A percentile compares a stretch with the other conserved stretches of the same genome.
phyloP scores from a whole-genome alignment of 2,329 filamentous ascomycete genomes.

The Amphichorda felina region DNA sequence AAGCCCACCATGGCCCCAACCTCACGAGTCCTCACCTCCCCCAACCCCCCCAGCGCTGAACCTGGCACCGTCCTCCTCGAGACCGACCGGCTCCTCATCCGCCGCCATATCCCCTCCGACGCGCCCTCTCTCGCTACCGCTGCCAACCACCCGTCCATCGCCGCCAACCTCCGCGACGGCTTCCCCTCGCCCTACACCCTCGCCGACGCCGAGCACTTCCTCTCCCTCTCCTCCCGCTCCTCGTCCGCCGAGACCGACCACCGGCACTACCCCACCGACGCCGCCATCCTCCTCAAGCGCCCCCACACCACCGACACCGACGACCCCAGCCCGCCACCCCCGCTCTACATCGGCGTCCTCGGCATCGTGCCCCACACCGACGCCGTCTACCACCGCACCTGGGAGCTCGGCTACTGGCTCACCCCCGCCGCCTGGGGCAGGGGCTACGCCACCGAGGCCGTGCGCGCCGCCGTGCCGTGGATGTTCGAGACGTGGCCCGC shows the following conservation, averaged over 20 bases:
- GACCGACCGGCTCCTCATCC: conserved; percentile 24
- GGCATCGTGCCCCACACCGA: conserved; percentile 23
- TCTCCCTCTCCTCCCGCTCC: conserved; percentile 9
- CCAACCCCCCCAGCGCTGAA: conserved; percentile 12
- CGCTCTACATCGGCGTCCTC: conserved; percentile 26
- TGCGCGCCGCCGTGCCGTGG: conserved; percentile 26
- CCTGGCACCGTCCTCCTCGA: conserved; percentile 17
- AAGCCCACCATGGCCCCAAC: no score
- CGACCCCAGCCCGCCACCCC: no score
- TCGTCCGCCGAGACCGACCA: no score
- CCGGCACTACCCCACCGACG: conserved; percentile 13
- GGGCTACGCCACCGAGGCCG: conserved; percentile 29
- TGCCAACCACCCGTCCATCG: conserved; percentile 25
- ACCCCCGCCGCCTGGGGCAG: conserved; percentile 29
- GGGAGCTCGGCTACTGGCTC: conserved; percentile 39
- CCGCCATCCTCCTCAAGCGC: conserved; percentile 23
- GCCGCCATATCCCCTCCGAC: conserved; percentile 26
- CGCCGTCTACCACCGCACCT: conserved; percentile 26
- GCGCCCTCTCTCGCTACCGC: conserved; percentile 17
- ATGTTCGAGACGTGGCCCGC: conserved; percentile 27
- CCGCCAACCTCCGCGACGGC: conserved; percentile 25
- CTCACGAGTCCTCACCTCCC: conserved; percentile 10
- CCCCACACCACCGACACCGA: no score
- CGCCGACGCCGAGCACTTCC: conserved; percentile 23
- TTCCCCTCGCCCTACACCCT: conserved; percentile 35